A percentile compares a stretch with the other conserved stretches of the same genome.
Conservation (phyloP, 2,329 filamentous ascomycete genomes). For the Fusarium kyushuense region DNA sequence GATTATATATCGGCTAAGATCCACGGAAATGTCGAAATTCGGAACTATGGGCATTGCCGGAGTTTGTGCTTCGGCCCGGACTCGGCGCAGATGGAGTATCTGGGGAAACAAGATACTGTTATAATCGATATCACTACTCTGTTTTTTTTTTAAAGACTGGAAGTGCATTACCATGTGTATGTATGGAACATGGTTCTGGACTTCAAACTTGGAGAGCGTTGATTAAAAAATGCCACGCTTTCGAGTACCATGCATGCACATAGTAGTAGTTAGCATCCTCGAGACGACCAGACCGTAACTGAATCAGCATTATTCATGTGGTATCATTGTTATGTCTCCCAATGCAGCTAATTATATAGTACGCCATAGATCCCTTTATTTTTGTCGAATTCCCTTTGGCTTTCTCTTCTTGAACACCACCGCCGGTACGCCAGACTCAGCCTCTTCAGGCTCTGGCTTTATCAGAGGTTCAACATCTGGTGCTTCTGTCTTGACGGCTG, state of each 20-base stretch:
- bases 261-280: no score
- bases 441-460: constrained; percentile 50
- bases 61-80: not conserved
- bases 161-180: not conserved
- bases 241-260: not conserved
- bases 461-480: constrained; percentile 38
- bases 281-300: not conserved
- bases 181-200: not conserved
- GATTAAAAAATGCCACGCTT: no score
- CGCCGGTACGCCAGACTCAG: constrained; percentile 51
- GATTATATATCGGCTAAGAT: not conserved
- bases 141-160: not conserved
- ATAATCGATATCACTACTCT: not conserved
- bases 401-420: constrained; percentile 87
- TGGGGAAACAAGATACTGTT: not conserved
- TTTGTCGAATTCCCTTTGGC: constrained; percentile 72
- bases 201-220: not conserved
- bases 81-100: not conserved
- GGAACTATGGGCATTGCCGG: not conserved
- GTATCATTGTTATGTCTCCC: constrained; percentile 29
- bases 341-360: not conserved
- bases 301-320: constrained; percentile 12
- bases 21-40: not conserved
- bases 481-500: constrained; percentile 59
- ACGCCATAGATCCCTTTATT: constrained; percentile 52